Percentiles rank a stretch among this genome's conserved stretches.
Evolutionary conservation across 1,284 basidiomycete species (phyloP).

Genomic region (Cutaneotrichosporon sp.): DNA sequence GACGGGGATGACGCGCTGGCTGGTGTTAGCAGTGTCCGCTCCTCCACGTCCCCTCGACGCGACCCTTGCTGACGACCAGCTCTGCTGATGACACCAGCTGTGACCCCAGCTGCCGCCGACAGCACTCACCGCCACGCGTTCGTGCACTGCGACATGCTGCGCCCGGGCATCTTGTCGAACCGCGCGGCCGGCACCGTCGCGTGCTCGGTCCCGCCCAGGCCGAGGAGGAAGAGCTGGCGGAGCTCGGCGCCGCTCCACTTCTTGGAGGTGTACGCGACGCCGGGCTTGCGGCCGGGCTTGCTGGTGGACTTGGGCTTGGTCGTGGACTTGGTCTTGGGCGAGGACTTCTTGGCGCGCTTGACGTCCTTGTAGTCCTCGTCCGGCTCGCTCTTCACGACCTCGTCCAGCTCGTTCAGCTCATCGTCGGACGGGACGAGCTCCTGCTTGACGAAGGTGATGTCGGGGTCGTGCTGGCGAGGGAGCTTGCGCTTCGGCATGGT

Average conservation of each 20-base stretch:
- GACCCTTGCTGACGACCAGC: too few relatives aligned
- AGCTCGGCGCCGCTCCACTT: constrained; percentile 5
- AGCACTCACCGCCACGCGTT: constrained; percentile 5
- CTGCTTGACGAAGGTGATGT: too few relatives aligned
- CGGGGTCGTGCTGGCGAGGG: too few relatives aligned
- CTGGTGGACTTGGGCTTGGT: too few relatives aligned
- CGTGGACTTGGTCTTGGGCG: too few relatives aligned
- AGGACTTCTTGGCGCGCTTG: too few relatives aligned
- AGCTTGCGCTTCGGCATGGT: too few relatives aligned
- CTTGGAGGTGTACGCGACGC: background rate
- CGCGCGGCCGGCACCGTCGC: background rate
- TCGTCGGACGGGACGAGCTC: background rate
- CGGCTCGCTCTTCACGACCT: background rate
- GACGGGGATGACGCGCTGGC: constrained; percentile 4
- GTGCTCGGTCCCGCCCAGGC: background rate
- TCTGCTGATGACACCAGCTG: background rate
- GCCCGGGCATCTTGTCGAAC: background rate
- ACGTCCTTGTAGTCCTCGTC: background rate
- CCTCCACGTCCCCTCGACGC: background rate
- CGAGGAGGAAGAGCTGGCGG: background rate
- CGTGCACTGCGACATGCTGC: background rate
- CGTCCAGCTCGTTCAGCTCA: too few relatives aligned
- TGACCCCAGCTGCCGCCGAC: too few relatives aligned
- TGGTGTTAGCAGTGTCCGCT: background rate
- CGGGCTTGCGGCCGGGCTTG: too few relatives aligned